Conservation (phyloP, 306 rosid species). For the Echinosophora koreensis region DNA sequence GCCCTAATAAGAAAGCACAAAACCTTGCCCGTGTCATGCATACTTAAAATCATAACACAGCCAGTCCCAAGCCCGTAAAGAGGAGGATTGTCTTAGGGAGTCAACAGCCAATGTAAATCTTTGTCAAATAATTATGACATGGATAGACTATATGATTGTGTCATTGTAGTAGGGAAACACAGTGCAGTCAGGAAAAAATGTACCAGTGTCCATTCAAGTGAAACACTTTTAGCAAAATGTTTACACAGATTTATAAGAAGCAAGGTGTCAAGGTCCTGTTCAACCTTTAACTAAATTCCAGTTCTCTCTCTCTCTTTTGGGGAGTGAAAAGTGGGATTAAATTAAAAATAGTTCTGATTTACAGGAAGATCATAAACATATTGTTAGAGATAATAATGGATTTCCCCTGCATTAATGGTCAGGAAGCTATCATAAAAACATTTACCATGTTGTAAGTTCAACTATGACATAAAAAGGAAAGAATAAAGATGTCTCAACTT, state of each 20-base stretch:
- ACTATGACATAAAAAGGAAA: slow-evolving; percentile 19
- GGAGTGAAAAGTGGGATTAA: background rate
- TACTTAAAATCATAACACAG: background rate
- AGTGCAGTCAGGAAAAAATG: slow-evolving; percentile 3
- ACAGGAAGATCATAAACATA: background rate
- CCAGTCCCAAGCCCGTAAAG: background rate
- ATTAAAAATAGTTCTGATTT: background rate
- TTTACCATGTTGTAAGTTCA: slow-evolving; percentile 18
- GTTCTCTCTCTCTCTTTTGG: background rate
- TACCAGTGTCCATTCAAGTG: background rate
- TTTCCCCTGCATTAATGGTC: slow-evolving; percentile 2
- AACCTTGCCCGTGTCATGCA: background rate
- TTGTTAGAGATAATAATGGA: slow-evolving; percentile 30
- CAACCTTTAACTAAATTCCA: slow-evolving; percentile 20
- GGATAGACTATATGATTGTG: background rate
- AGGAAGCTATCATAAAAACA: slow-evolving; percentile 25
- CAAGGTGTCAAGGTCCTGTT: background rate
- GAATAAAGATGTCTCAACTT: slow-evolving; percentile 47
- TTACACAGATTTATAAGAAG: background rate
- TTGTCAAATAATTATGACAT: too few relatives aligned
- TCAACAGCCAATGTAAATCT: too few relatives aligned
- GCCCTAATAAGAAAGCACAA: background rate
- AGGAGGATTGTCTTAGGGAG: background rate
- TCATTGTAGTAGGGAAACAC: background rate
- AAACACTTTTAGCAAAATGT: slow-evolving; percentile 11